Conservation (phyloP, 495 filamentous ascomycete species). For the Penicillium odoratum region DNA sequence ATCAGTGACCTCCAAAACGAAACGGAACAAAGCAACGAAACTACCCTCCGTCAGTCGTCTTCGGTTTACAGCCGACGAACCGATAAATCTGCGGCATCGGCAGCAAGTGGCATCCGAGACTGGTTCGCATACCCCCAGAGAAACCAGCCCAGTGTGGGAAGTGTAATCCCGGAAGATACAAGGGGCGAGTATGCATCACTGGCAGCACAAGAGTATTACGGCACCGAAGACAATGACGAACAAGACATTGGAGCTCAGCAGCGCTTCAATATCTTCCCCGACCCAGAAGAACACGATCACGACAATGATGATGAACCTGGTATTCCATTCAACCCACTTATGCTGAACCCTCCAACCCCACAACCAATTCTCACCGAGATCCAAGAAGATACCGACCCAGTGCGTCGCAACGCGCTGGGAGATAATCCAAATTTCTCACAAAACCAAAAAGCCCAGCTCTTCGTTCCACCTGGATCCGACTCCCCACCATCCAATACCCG, state of each 20-base stretch:
- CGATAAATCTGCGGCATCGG: slow-evolving; percentile 35
- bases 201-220: slow-evolving; percentile 40
- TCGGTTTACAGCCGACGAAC: slow-evolving; percentile 46
- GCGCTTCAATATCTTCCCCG: slow-evolving; percentile 46
- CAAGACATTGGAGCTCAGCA: slow-evolving; percentile 38
- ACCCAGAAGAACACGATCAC: slow-evolving; percentile 45
- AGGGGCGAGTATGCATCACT: slow-evolving; percentile 45
- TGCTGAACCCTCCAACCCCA: slow-evolving; percentile 55
- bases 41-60: slow-evolving; percentile 41
- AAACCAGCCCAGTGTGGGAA: slow-evolving; percentile 31
- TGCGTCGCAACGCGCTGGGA: slow-evolving; percentile 31
- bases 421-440: slow-evolving; percentile 40
- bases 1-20: slow-evolving; percentile 26
- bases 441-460: slow-evolving; percentile 20
- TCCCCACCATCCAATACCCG: slow-evolving; percentile 29
- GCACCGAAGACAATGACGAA: slow-evolving; percentile 38
- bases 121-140: slow-evolving; percentile 41
- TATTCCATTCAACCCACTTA: slow-evolving; percentile 48
- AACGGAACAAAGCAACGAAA: slow-evolving; percentile 18
- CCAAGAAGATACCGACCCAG: slow-evolving; percentile 25
- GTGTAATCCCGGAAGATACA: slow-evolving; percentile 36
- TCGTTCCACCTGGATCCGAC: slow-evolving; percentile 16
- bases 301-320: slow-evolving; percentile 39
- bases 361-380: slow-evolving; percentile 30
- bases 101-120: slow-evolving; percentile 35